These are phyloP conservation scores for Aspergillus tanneri DNA, from an alignment of 2,329 filamentous ascomycete genomes.

Conservation along the genomic window DNA sequence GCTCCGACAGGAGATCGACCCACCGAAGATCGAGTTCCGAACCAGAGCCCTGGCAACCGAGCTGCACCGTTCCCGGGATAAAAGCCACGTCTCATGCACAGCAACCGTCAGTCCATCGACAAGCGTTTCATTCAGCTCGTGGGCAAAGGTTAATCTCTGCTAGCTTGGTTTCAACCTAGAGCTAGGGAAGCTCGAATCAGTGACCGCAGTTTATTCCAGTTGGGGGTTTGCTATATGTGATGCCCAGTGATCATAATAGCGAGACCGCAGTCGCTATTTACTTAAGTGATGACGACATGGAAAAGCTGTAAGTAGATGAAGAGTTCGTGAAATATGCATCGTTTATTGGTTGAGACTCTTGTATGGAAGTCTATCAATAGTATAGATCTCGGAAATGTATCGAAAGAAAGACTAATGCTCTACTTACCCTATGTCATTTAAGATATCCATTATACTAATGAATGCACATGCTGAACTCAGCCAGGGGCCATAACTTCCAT, in stretches of 20 bases:
- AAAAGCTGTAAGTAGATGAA: conserved; percentile 44
- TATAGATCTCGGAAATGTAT: too few species aligned
- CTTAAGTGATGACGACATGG: conserved; percentile 51
- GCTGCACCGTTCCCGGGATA: conserved; percentile 36
- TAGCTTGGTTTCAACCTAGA: conserved; percentile 48
- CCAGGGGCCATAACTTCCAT: too few species aligned
- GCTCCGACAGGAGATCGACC: conserved; percentile 43
- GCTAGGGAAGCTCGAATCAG: conserved; percentile 48
- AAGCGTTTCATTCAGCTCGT: conserved; percentile 57
- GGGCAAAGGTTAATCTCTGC: conserved; percentile 51
- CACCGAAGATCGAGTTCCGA: conserved; percentile 28
- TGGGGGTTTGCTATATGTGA: conserved; percentile 53
- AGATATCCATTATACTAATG: too few species aligned
- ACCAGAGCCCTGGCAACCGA: conserved; percentile 47
- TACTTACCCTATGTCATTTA: too few species aligned
- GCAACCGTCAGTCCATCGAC: conserved; percentile 35
- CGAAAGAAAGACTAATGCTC: too few species aligned
- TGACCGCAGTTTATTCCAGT: conserved; percentile 49
- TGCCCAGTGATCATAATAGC: conserved; percentile 48
- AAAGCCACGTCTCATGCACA: conserved; percentile 27
- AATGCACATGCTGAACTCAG: too few species aligned
- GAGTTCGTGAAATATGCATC: conserved; percentile 43
- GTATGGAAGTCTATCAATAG: too few species aligned
- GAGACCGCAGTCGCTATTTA: conserved; percentile 48
- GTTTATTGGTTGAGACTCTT: conserved; percentile 40